Evolutionary conservation across 164 flowering plant genomes (phyloP), one percentile per base, ranked within the genome.

Genomic region (Cinnamomum micranthum): DNA sequence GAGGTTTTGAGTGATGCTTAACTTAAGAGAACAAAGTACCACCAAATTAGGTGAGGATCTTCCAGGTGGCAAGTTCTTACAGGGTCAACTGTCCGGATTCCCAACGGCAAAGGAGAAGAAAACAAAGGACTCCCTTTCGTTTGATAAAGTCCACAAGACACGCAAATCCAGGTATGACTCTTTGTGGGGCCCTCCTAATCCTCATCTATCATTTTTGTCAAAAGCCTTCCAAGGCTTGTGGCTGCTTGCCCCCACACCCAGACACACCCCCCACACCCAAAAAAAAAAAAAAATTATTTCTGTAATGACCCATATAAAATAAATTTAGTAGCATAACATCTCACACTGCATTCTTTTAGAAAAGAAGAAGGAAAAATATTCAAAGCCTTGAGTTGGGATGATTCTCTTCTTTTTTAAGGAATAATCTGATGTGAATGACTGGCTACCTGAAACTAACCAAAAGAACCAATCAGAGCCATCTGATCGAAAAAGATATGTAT

Each of bases 31-130:
- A 27, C 10, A 27, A 27, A 31, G 28, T 25, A 64, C 14, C 22
- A 22, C 28, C 12, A 25, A 64, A 64, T 64, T 13, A 25, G 67
- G 47, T 67, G 14, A 3, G 9, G 47, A 28, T 67, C 6, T 67
- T 67, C 69, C 69, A 67, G 41, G 20, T 31, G 69, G 69, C 47
- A 67, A 19, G 69, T 13, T 67, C 19, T 31, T 28, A 67, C 19
- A 13, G 41, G 33, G 41, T 15, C n/a, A 67, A 31, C n/a, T 35
- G 14, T 17, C 20, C 6, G 41, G 28, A 67, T 67, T 67, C 28
- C 41, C 69, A 33, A 67, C 20, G 41, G 50, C 15, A 28, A 15
- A 1, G 35, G 17, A 67, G 50, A 31, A 67, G 69, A 28, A 31
- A 20, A 67, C 60, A 55, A 13, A 67, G 2, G 35, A 17, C 69